Conservation (phyloP, 192 early-diverging fungal genomes). For the Lobulomyces angularis region DNA sequence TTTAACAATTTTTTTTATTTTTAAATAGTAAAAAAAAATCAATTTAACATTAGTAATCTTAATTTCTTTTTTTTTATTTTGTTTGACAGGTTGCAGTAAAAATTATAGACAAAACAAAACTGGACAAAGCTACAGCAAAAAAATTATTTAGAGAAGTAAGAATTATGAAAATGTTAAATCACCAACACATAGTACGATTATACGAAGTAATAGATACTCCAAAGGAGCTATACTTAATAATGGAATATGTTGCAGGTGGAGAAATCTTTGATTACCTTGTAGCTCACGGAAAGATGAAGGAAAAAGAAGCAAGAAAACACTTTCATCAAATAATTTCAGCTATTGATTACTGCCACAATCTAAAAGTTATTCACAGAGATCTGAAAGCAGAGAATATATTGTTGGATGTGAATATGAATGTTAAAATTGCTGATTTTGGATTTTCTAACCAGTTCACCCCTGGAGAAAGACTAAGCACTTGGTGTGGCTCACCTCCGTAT, state of each 20-base stretch:
- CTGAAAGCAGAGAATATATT: conserved; percentile 49
- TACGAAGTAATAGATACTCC: conserved; percentile 58
- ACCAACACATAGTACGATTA: conserved; percentile 43
- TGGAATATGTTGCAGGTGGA: conserved; percentile 49
- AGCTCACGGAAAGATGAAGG: conserved; percentile 51
- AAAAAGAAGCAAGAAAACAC: conserved; percentile 43
- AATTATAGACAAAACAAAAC: conserved; percentile 48
- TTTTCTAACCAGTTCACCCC: conserved; percentile 49
- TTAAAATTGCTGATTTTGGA: conserved; percentile 56
- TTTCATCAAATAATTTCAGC: conserved; percentile 46
- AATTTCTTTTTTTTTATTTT: not conserved
- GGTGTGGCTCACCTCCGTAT: conserved; percentile 50
- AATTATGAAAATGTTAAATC: conserved; percentile 48
- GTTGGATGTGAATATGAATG: conserved; percentile 46
- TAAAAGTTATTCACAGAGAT: conserved; percentile 46
- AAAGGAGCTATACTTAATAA: conserved; percentile 44
- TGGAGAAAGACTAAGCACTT: conserved; percentile 43
- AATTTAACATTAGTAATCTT: conserved; percentile 1
- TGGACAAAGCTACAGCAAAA: conserved; percentile 42
- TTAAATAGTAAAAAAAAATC: conserved; percentile 1
- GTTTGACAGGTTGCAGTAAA: conserved; percentile 44
- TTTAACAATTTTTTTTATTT: not conserved
- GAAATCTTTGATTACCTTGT: conserved; percentile 55
- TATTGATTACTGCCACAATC: conserved; percentile 41
- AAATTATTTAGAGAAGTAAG: conserved; percentile 52